These are phyloP conservation scores for Pseudocercospora fijiensis DNA, from an alignment of 2,329 filamentous ascomycete species.

Conservation along the genomic window DNA sequence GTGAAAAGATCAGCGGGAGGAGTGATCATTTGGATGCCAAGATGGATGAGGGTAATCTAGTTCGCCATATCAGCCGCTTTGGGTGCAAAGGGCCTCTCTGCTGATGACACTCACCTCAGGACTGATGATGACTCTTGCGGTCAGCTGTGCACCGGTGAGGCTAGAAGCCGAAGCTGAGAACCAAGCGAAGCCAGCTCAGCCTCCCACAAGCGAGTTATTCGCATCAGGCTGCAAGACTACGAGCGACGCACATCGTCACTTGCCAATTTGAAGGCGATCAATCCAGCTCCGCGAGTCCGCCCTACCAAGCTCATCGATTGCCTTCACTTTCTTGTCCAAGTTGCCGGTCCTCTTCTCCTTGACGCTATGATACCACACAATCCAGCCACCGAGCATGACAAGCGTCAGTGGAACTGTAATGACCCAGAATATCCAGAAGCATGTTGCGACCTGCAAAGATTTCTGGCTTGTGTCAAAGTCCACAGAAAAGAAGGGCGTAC, in stretches of 20 bases:
- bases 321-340: background rate
- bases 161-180: background rate
- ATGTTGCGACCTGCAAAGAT: conserved; percentile 8
- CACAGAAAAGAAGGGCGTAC: conserved; percentile 19
- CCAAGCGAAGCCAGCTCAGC: background rate
- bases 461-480: conserved; percentile 2
- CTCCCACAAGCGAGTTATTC: background rate
- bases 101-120: background rate
- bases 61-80: no score
- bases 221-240: background rate
- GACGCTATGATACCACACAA: conserved; percentile 10
- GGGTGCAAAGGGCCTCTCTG: background rate
- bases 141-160: background rate
- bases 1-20: no score
- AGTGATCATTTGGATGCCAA: no score
- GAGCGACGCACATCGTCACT: background rate
- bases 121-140: background rate
- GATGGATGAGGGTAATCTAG: no score
- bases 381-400: conserved; percentile 12
- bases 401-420: conserved; percentile 17
- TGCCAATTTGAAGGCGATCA: background rate
- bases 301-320: background rate
- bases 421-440: conserved; percentile 25
- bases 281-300: background rate
- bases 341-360: conserved; percentile 5